phyloP scores from a whole-genome alignment of 148 eudicot species.

The Camellia sinensis region DNA sequence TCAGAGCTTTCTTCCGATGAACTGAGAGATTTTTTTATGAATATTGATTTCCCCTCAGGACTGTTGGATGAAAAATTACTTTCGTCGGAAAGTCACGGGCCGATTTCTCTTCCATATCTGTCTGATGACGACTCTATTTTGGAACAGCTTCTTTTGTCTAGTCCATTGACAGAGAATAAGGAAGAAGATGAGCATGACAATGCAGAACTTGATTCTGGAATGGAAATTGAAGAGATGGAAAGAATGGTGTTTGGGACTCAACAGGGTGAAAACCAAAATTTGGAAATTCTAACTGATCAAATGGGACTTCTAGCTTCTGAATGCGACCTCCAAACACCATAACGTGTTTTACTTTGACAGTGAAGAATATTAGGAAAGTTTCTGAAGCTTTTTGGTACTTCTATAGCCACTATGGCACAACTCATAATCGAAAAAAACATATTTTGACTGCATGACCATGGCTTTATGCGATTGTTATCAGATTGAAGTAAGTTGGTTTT shows the following conservation, averaged over 20 bases:
- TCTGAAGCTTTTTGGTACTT: not conserved
- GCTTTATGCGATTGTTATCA: not conserved
- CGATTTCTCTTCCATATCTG: conserved; percentile 34
- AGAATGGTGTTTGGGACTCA: not conserved
- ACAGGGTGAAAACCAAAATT: conserved; percentile 18
- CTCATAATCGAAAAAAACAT: not conserved
- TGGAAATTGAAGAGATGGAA: conserved; percentile 25
- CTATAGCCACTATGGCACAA: not conserved
- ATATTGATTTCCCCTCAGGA: conserved; percentile 37
- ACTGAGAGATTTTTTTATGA: conserved; percentile 46
- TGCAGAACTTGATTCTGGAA: conserved; percentile 22
- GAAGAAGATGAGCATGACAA: conserved; percentile 20
- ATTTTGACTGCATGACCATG: not conserved
- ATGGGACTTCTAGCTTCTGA: conserved; percentile 43
- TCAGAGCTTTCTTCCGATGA: conserved; percentile 46
- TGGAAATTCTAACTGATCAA: conserved; percentile 41
- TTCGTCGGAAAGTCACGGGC: conserved; percentile 31
- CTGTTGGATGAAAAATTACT: conserved; percentile 41
- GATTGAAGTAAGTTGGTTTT: not conserved
- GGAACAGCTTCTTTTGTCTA: conserved; percentile 59
- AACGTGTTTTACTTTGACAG: not conserved
- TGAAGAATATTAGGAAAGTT: not conserved
- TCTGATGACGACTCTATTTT: conserved; percentile 38
- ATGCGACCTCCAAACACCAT: conserved; percentile 5
- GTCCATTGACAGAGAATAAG: conserved; percentile 37